Percentiles rank a stretch among this genome's conserved stretches.
Evolutionary conservation across 768 basidiomycete species (phyloP).

Genomic region (Termitomyces sp.): DNA sequence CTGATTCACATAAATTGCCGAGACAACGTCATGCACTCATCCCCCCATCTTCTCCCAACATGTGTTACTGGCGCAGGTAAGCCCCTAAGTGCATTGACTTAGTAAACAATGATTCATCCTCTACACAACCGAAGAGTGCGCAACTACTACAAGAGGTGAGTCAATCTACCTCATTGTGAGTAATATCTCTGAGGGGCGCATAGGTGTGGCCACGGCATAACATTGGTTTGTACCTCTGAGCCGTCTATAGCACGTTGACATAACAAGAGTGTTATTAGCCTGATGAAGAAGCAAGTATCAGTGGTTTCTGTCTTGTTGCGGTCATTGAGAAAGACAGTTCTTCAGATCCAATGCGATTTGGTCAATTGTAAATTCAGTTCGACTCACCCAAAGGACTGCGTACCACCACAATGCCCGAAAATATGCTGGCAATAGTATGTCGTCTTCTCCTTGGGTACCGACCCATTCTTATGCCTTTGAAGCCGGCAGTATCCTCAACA

Average conservation of each 20-base stretch:
- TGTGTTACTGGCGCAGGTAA: slow-evolving; percentile 64
- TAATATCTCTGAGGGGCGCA: slow-evolving; percentile 4
- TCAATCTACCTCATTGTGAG: not conserved
- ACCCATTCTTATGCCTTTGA: slow-evolving; percentile 11
- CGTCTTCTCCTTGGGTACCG: not conserved
- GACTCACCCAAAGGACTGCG: slow-evolving; percentile 46
- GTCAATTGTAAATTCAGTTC: slow-evolving; percentile 62
- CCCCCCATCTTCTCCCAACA: slow-evolving; percentile 21
- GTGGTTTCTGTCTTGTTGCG: not conserved
- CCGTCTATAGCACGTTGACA: slow-evolving; percentile 1
- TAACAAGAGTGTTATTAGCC: slow-evolving; percentile 30
- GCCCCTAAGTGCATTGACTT: slow-evolving; percentile 15
- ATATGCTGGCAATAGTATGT: slow-evolving; percentile 74
- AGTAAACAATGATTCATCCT: slow-evolving; percentile 18
- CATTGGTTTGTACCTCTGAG: slow-evolving; percentile 32
- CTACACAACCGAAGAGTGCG: slow-evolving; percentile 40
- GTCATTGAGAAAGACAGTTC: slow-evolving; percentile 6
- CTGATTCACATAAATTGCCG: slow-evolving; percentile 22
- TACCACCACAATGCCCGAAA: slow-evolving; percentile 45
- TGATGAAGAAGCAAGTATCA: slow-evolving; percentile 48
- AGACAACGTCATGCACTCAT: slow-evolving; percentile 8
- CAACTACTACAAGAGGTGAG: slow-evolving; percentile 51
- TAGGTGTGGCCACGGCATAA: slow-evolving; percentile 55
- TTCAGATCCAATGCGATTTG: slow-evolving; percentile 60
- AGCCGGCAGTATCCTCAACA: slow-evolving; percentile 66